Conservation (phyloP, 208 protist genomes). For the Acanthamoeba triangularis region DNA sequence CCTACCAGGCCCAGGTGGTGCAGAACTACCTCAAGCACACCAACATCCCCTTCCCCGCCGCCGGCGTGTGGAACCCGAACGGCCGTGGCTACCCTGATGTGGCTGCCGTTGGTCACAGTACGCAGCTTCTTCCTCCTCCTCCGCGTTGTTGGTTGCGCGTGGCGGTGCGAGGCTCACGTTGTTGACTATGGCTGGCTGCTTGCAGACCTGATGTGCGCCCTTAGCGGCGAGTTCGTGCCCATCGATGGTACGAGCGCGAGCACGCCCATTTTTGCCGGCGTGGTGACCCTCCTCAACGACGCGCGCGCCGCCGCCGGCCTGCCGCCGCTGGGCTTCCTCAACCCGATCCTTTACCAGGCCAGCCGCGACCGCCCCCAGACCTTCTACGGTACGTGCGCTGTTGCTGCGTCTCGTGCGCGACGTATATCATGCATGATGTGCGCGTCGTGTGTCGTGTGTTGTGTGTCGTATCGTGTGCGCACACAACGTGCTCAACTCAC, state of each 20-base stretch:
- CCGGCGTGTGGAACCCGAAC: conserved; percentile 61
- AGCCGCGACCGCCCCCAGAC: conserved; percentile 33
- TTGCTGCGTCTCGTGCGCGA: neutral
- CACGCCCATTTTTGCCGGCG: conserved; percentile 79
- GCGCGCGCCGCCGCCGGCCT: conserved; percentile 1
- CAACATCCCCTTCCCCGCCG: conserved; percentile 36
- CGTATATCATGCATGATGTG: neutral
- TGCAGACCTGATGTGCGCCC: conserved; percentile 73
- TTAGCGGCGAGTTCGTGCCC: neutral
- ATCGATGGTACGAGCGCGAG: conserved; percentile 81
- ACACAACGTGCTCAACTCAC: neutral
- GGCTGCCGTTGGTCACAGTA: conserved; percentile 55
- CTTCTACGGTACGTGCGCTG: conserved; percentile 16
- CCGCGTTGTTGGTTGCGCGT: neutral
- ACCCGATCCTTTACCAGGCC: conserved; percentile 44
- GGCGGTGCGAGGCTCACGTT: neutral
- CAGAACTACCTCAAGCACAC: conserved; percentile 49
- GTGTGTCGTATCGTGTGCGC: neutral
- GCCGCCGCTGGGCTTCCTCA: conserved; percentile 63
- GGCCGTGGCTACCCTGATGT: conserved; percentile 86
- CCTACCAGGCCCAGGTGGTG: conserved; percentile 78
- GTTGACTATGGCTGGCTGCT: too few relatives aligned
- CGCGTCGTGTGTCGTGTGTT: neutral
- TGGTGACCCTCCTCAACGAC: conserved; percentile 80
- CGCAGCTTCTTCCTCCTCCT: neutral